Evolutionary conservation across 352 stramenopile genomes (phyloP).

Genomic region (Paralagenidium karlingii): DNA sequence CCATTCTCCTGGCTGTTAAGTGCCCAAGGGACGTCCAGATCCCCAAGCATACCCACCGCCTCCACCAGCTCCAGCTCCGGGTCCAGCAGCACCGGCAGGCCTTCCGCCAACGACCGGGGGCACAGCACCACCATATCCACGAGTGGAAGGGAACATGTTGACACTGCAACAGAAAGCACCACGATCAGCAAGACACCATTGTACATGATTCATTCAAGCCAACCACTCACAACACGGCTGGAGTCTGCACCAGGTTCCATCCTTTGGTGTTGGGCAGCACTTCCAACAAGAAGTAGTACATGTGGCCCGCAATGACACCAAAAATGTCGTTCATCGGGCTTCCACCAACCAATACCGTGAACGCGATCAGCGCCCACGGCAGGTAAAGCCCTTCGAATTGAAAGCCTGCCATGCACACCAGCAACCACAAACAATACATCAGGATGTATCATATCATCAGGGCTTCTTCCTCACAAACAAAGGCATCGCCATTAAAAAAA

Average conservation of each 20-base stretch:
- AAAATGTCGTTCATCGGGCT: conserved; percentile 83
- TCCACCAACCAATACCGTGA: conserved; percentile 76
- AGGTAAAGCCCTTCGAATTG: conserved; percentile 80
- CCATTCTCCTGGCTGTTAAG: conserved; percentile 4
- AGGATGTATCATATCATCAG: conserved; percentile 1
- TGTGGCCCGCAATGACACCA: conserved; percentile 70
- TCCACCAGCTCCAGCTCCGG: conserved; percentile 7
- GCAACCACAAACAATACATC: conserved; percentile 1
- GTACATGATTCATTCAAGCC: conserved; percentile 1
- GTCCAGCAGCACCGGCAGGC: conserved; percentile 14
- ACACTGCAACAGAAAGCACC: conserved; percentile 9
- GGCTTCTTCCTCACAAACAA: neutral
- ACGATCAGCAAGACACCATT: too few species aligned
- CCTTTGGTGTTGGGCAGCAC: conserved; percentile 76
- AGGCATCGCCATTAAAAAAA: neutral
- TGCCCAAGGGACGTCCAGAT: conserved; percentile 36
- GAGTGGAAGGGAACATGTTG: conserved; percentile 57
- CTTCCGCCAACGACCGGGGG: conserved; percentile 58
- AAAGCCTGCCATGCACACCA: conserved; percentile 43
- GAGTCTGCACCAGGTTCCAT: conserved; percentile 74
- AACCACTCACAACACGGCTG: conserved; percentile 58
- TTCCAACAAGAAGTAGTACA: conserved; percentile 87
- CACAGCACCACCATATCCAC: conserved; percentile 21
- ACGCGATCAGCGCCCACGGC: conserved; percentile 81
- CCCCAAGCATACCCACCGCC: conserved; percentile 61